Evolutionary conservation across 75 land plant genomes (phyloP).

Genomic region (Adiantum capillusveneris): DNA sequence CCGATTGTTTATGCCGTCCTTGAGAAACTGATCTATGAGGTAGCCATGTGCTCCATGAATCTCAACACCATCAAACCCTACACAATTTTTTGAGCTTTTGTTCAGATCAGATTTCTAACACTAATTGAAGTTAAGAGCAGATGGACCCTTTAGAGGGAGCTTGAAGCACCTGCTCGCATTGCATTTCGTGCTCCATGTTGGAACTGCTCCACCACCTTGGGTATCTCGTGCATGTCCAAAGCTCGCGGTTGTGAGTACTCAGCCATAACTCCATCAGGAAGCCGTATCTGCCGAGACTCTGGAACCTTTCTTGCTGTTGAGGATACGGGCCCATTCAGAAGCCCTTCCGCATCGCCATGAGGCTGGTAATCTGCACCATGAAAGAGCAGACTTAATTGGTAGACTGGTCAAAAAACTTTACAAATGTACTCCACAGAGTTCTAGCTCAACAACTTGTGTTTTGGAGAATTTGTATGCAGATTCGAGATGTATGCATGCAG

Average conservation of each 20-base stretch:
- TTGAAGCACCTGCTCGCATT: slow-evolving; percentile 12
- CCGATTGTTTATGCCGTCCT: slow-evolving; percentile 20
- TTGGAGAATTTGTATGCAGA: too few relatives aligned
- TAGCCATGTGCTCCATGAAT: slow-evolving; percentile 20
- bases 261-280: slow-evolving; percentile 12
- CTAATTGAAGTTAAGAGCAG: background rate
- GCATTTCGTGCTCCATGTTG: slow-evolving; percentile 26
- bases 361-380: slow-evolving; percentile 17
- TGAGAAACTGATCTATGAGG: slow-evolving; percentile 14
- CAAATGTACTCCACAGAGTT: too few relatives aligned
- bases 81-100: too few relatives aligned
- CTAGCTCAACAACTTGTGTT: too few relatives aligned
- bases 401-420: too few relatives aligned
- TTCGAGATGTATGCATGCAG: too few relatives aligned
- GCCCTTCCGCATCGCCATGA: slow-evolving; percentile 1
- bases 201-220: slow-evolving; percentile 15
- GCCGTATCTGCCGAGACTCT: slow-evolving; percentile 4
- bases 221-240: slow-evolving; percentile 18
- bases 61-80: slow-evolving; percentile 22
- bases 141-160: background rate
- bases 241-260: slow-evolving; percentile 23
- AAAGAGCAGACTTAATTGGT: too few relatives aligned
- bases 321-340: slow-evolving; percentile 2
- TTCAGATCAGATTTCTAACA: background rate
- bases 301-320: slow-evolving; percentile 5